These are phyloP conservation scores for Solioccasus polychromus DNA, from an alignment of 768 basidiomycete species.

Conservation along the genomic window DNA sequence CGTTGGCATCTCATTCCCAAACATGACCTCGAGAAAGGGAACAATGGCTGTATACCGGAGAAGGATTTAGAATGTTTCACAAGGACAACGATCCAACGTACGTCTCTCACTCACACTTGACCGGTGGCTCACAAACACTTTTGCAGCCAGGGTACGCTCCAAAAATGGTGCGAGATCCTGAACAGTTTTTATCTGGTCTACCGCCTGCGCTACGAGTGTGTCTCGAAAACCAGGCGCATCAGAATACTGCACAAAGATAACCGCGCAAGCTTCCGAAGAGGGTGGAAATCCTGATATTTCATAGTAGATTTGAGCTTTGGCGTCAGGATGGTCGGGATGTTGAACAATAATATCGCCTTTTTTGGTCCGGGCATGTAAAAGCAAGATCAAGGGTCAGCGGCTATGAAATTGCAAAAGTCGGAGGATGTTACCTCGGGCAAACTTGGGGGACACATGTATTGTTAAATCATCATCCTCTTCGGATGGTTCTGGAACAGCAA, in stretches of 20 bases:
- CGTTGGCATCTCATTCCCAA: slow-evolving; percentile 24
- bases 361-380: too few species aligned
- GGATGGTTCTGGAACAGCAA: slow-evolving; percentile 25
- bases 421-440: slow-evolving; percentile 38
- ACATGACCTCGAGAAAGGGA: slow-evolving; percentile 21
- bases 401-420: neutral
- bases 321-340: slow-evolving; percentile 3
- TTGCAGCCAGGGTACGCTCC: slow-evolving; percentile 21
- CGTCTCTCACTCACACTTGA: slow-evolving; percentile 6
- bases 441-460: slow-evolving; percentile 36
- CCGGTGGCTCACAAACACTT: slow-evolving; percentile 22
- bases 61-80: neutral
- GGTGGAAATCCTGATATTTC: slow-evolving; percentile 46
- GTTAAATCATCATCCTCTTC: slow-evolving; percentile 22
- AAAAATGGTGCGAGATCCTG: slow-evolving; percentile 19
- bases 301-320: slow-evolving; percentile 36
- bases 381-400: neutral
- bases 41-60: slow-evolving; percentile 12
- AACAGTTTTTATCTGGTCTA: slow-evolving; percentile 11
- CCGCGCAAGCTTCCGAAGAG: slow-evolving; percentile 38
- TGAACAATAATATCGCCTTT: slow-evolving; percentile 14
- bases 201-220: slow-evolving; percentile 9
- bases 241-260: slow-evolving; percentile 42
- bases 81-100: slow-evolving; percentile 12
- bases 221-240: slow-evolving; percentile 3